A percentile compares a stretch with the other conserved stretches of the same genome.
These are phyloP conservation scores for Aspergillus pseudoviridinutans DNA, from an alignment of 2,329 filamentous ascomycete species.

Conservation along the genomic window DNA sequence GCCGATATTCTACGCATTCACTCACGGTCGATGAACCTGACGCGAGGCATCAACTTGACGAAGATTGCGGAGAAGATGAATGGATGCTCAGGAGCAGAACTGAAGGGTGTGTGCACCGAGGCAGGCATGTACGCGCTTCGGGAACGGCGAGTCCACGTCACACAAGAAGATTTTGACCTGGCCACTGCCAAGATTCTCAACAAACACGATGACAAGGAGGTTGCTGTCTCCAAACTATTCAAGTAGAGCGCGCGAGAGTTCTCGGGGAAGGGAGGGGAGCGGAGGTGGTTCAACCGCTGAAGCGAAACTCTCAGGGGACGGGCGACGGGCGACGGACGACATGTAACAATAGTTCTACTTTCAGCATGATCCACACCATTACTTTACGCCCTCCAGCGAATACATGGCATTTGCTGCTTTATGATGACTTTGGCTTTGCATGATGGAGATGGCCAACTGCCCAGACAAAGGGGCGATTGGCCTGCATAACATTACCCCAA, in stretches of 20 bases:
- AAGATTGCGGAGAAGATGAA: conserved; percentile 99
- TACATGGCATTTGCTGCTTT: background rate
- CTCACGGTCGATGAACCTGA: conserved; percentile 97
- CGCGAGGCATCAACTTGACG: conserved; percentile 90
- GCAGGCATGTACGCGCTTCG: conserved; percentile 97
- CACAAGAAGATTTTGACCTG: conserved; percentile 97
- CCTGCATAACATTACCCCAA: too few relatives aligned
- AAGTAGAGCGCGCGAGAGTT: conserved; percentile 21
- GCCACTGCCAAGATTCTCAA: conserved; percentile 99
- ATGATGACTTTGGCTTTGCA: background rate
- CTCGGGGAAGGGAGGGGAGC: background rate
- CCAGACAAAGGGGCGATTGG: too few relatives aligned
- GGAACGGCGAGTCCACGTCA: conserved; percentile 94
- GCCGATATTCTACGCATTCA: conserved; percentile 98
- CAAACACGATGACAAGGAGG: conserved; percentile 98
- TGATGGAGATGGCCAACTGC: background rate
- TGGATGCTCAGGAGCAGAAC: conserved; percentile 91
- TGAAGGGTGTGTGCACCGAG: conserved; percentile 98
- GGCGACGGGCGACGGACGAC: background rate
- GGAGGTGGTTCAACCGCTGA: background rate
- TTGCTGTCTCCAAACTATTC: conserved; percentile 35
- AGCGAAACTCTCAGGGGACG: background rate
- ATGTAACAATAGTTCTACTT: background rate
- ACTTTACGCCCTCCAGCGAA: background rate
- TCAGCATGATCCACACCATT: background rate